These are phyloP conservation scores for Yamadazyma sp. DNA, from an alignment of 1,139 yeast genomes.

Conservation along the genomic window DNA sequence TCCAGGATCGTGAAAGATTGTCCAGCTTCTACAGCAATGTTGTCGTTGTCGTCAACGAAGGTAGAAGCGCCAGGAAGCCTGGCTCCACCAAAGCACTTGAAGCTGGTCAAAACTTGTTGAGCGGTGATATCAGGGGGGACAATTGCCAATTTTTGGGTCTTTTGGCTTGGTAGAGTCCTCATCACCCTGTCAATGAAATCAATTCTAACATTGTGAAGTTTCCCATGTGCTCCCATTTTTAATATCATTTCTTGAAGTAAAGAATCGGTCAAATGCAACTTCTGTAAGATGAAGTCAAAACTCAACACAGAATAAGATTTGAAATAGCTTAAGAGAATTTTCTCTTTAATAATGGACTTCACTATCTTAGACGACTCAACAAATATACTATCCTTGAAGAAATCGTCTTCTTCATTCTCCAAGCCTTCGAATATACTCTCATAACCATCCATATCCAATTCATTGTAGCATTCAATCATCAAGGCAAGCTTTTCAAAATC, in stretches of 20 bases:
- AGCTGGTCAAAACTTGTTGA: constrained; percentile 26
- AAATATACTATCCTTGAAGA: constrained; percentile 33
- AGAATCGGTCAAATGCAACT: constrained; percentile 22
- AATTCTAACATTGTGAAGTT: constrained; percentile 40
- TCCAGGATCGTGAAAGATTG: no score
- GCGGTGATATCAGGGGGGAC: constrained; percentile 15
- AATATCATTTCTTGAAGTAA: constrained; percentile 39
- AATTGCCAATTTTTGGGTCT: constrained; percentile 13
- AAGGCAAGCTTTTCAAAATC: constrained; percentile 33
- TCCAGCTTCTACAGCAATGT: constrained; percentile 21
- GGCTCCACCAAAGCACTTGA: constrained; percentile 22
- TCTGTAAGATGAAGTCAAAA: constrained; percentile 25
- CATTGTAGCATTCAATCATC: constrained; percentile 34
- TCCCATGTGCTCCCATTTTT: constrained; percentile 46
- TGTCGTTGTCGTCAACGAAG: constrained; percentile 10
- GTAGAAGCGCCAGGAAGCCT: constrained; percentile 9
- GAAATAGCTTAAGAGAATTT: constrained; percentile 27
- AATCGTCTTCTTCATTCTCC: constrained; percentile 15
- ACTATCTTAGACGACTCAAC: constrained; percentile 26
- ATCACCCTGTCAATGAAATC: constrained; percentile 42
- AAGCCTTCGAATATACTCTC: constrained; percentile 5
- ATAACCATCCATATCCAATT: constrained; percentile 26
- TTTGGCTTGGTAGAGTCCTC: constrained; percentile 12
- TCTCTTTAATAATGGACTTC: constrained; percentile 30
- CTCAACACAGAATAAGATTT: constrained; percentile 30